Base-by-base conservation (phyloP, 139 green algal species). In the Marvania coccoides region DNA sequence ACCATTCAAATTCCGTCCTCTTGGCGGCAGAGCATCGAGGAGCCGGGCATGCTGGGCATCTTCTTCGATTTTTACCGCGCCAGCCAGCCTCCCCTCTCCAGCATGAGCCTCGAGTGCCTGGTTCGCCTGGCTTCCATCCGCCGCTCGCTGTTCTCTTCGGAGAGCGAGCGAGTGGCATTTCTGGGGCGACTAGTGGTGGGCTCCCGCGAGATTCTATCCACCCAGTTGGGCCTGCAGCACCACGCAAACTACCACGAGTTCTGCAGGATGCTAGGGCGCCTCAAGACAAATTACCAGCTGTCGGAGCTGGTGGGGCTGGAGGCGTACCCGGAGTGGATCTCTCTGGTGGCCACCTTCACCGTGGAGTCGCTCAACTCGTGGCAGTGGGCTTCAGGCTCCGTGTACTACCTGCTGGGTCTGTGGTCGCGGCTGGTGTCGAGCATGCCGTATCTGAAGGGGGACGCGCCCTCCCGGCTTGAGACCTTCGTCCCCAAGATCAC, bases 221-320 rank as follows among this genome's bases (percentile, higher is more conserved):
- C 61, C 8, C 75, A 92, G 63, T 39, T 72, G 31, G 90, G 90
- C 4, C 81, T 99, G 39, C 56, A 66, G 1, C 78, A 96, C 65
- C 91, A 97, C 67, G 76, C 80, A 47, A 98, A 97, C 77, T 99
- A 97, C 76, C 91, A 99, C 70, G 90, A 96, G 73, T 92, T 96
- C 70, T 98, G 94, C 79, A 76, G 91, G 30, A 71, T 98, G 68
- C 81, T 99, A 47, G 92, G 92, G 5, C 75, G 94, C 5, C 74
- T 99, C 1, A 98, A 98, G 64, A 96, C 92, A 59, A 99, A 99
- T 77, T 99, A 97, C 80, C 94, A 99, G 78, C 84, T 97, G 3
- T 73, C 56, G 5, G 89, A 95, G 53, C 73, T 95, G 78, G 87
- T 94, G 61, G 10, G 73, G 6, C 84, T 95, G 37, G 88, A 96